A percentile compares a stretch with the other conserved stretches of the same genome.
These are phyloP conservation scores for Cryphonectria nitschkei DNA, from an alignment of 2,329 filamentous ascomycete species.

Conservation along the genomic window DNA sequence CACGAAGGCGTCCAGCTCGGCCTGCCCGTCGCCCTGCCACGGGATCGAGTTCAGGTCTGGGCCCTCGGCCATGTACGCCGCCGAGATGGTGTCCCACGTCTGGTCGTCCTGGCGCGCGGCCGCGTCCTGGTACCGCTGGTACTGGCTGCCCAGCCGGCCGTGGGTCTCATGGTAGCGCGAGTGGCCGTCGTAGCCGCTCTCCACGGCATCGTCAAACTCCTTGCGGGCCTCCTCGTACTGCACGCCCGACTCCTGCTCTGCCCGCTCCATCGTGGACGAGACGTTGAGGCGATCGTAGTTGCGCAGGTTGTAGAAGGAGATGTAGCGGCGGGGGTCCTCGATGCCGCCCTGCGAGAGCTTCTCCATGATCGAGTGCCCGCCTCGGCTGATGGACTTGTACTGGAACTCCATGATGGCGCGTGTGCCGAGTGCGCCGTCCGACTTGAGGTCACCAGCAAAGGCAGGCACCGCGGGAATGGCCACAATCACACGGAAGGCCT, in stretches of 20 bases:
- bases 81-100: slow-evolving; percentile 75
- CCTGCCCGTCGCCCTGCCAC: slow-evolving; percentile 78
- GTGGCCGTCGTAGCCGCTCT: slow-evolving; percentile 47
- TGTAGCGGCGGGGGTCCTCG: slow-evolving; percentile 70
- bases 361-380: slow-evolving; percentile 78
- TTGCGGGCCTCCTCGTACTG: slow-evolving; percentile 67
- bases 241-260: slow-evolving; percentile 67
- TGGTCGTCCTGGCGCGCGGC: slow-evolving; percentile 57
- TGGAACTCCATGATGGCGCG: slow-evolving; percentile 89
- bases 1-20: slow-evolving; percentile 85
- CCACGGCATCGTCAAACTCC: slow-evolving; percentile 64
- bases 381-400: slow-evolving; percentile 78
- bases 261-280: slow-evolving; percentile 61
- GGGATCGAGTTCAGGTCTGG: slow-evolving; percentile 65
- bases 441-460: slow-evolving; percentile 79
- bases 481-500: slow-evolving; percentile 75
- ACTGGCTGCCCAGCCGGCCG: slow-evolving; percentile 50
- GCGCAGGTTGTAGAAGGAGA: slow-evolving; percentile 83
- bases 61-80: slow-evolving; percentile 83
- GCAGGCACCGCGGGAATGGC: slow-evolving; percentile 80
- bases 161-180: slow-evolving; percentile 36
- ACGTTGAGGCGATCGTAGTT: slow-evolving; percentile 84
- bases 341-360: slow-evolving; percentile 66
- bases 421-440: slow-evolving; percentile 73
- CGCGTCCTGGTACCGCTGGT: slow-evolving; percentile 73